These are phyloP conservation scores for Neurospora pannonica DNA, from an alignment of 495 filamentous ascomycete species.

Conservation along the genomic window DNA sequence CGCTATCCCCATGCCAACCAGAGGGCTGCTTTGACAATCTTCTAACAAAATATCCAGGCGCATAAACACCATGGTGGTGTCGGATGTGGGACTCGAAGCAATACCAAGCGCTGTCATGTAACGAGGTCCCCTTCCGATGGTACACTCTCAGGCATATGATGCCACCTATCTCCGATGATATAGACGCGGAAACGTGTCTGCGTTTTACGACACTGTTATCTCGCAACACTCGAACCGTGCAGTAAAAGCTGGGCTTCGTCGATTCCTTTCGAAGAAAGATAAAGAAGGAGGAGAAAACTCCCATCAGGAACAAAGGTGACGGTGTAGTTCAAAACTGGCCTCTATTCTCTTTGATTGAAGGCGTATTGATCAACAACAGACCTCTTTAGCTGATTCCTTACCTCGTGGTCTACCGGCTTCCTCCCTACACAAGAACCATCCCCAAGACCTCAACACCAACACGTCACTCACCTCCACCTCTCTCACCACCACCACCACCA, in stretches of 20 bases:
- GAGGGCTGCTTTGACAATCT: background rate
- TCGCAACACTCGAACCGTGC: background rate
- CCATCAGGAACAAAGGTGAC: too few relatives aligned
- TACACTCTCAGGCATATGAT: background rate
- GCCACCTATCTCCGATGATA: background rate
- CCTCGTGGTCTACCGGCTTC: too few relatives aligned
- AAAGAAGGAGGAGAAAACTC: too few relatives aligned
- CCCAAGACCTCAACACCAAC: background rate
- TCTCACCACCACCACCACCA: background rate
- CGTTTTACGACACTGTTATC: background rate
- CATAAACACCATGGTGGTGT: background rate
- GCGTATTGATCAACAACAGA: too few relatives aligned
- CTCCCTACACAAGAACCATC: background rate
- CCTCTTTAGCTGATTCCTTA: too few relatives aligned
- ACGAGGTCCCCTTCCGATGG: background rate
- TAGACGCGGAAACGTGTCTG: background rate
- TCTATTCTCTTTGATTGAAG: too few relatives aligned
- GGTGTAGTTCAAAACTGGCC: too few relatives aligned
- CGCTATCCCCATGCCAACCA: background rate
- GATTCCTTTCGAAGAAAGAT: too few relatives aligned
- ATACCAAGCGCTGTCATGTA: background rate
- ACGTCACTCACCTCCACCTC: background rate
- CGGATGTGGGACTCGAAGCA: background rate
- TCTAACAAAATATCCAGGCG: background rate
- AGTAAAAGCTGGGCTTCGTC: background rate